These are phyloP conservation scores for Colletotrichum somersetense DNA, from an alignment of 2,329 filamentous ascomycete genomes.

Conservation along the genomic window DNA sequence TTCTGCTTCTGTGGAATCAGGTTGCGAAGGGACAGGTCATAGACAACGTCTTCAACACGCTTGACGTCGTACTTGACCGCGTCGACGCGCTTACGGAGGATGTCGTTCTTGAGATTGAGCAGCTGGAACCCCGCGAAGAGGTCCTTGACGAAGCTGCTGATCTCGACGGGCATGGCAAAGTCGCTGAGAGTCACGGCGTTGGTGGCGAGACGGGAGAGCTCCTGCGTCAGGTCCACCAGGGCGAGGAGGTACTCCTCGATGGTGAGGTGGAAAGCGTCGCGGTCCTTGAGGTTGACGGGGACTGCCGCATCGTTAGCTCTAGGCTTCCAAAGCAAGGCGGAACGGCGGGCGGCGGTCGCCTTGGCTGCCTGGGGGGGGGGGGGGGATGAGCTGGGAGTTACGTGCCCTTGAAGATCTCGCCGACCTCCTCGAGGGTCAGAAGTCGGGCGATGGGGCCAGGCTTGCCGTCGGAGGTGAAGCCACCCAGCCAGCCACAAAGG, in stretches of 20 bases:
- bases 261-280: slow-evolving; percentile 92
- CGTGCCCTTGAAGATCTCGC: slow-evolving; percentile 79
- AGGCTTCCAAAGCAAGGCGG: background rate
- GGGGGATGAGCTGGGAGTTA: background rate
- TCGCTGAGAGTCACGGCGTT: slow-evolving; percentile 96
- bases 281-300: slow-evolving; percentile 89
- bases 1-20: slow-evolving; percentile 67
- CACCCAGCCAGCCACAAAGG: slow-evolving; percentile 82
- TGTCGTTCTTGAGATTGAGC: slow-evolving; percentile 97
- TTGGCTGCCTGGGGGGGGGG: slow-evolving; percentile 12
- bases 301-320: slow-evolving; percentile 63
- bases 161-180: slow-evolving; percentile 85
- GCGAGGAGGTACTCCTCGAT: slow-evolving; percentile 97
- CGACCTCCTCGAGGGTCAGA: slow-evolving; percentile 89
- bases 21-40: slow-evolving; percentile 90
- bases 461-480: slow-evolving; percentile 67
- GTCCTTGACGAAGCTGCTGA: slow-evolving; percentile 94
- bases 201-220: slow-evolving; percentile 89
- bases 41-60: slow-evolving; percentile 97
- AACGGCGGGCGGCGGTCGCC: background rate
- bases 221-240: slow-evolving; percentile 88
- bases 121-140: slow-evolving; percentile 96
- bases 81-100: slow-evolving; percentile 87
- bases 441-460: slow-evolving; percentile 73
- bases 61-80: slow-evolving; percentile 98